Conservation (phyloP, 106 monocot species). For the Ottelia alismoides region DNA sequence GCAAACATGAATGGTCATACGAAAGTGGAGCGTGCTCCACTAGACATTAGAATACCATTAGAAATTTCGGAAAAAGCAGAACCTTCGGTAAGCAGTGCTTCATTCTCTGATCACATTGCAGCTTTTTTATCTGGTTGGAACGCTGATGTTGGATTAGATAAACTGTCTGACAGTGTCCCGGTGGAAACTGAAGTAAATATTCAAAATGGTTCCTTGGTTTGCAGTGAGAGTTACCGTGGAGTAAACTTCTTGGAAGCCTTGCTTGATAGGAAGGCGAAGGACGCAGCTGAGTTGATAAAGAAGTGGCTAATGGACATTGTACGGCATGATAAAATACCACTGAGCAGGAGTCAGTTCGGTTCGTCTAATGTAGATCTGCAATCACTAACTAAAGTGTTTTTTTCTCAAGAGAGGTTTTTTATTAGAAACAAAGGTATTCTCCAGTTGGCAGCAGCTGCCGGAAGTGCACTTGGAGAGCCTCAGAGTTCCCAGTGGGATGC, state of each 20-base stretch:
- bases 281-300: constrained; percentile 69
- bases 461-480: constrained; percentile 49
- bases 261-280: constrained; percentile 63
- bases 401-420: constrained; percentile 40
- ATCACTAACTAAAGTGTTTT: constrained; percentile 35
- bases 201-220: constrained; percentile 51
- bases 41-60: constrained; percentile 64
- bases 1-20: constrained; percentile 14
- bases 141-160: constrained; percentile 21
- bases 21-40: constrained; percentile 26
- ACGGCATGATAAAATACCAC: constrained; percentile 49
- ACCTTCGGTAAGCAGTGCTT: constrained; percentile 12
- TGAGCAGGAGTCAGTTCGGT: constrained; percentile 25
- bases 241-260: constrained; percentile 65
- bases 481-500: constrained; percentile 85
- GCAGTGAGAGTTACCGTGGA: constrained; percentile 34
- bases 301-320: constrained; percentile 89
- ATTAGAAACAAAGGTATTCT: constrained; percentile 71
- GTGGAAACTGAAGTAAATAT: constrained; percentile 14
- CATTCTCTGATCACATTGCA: constrained; percentile 36
- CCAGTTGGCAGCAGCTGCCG: constrained; percentile 68
- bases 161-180: constrained; percentile 1
- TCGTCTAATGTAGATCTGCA: constrained; percentile 47
- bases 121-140: constrained; percentile 81
- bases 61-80: constrained; percentile 24